phyloP scores from a whole-genome alignment of 2,329 filamentous ascomycete species.

The Coniochaeta pulveracea region DNA sequence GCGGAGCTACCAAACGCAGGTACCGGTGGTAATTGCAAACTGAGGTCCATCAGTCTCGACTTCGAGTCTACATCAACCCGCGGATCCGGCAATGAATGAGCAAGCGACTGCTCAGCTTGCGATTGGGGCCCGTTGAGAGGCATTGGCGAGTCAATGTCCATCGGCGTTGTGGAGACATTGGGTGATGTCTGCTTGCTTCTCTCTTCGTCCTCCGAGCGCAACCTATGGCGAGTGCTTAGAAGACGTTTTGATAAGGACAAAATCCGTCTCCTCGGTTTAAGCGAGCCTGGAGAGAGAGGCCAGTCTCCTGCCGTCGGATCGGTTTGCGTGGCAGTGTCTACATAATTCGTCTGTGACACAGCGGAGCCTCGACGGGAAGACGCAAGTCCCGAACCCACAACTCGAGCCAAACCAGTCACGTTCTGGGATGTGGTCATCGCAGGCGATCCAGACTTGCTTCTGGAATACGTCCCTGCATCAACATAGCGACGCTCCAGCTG shows the following conservation, averaged over 20 bases:
- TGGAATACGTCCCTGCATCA: slow-evolving; percentile 38
- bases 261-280: slow-evolving; percentile 33
- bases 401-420: slow-evolving; percentile 16
- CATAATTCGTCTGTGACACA: slow-evolving; percentile 30
- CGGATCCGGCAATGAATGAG: slow-evolving; percentile 6
- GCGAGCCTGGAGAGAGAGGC: no score
- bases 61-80: slow-evolving; percentile 12
- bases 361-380: slow-evolving; percentile 28
- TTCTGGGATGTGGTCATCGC: slow-evolving; percentile 28
- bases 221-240: slow-evolving; percentile 33
- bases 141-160: slow-evolving; percentile 27
- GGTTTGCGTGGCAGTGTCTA: slow-evolving; percentile 41
- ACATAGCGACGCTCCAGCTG: slow-evolving; percentile 31
- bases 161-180: slow-evolving; percentile 15
- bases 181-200: slow-evolving; percentile 19
- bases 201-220: slow-evolving; percentile 28
- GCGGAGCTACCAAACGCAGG: slow-evolving; percentile 33
- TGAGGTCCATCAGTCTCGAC: slow-evolving; percentile 31
- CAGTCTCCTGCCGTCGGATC: slow-evolving; percentile 41
- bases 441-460: slow-evolving; percentile 43
- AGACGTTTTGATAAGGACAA: slow-evolving; percentile 42
- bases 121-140: background rate
- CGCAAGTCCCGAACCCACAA: slow-evolving; percentile 15
- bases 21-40: slow-evolving; percentile 45
- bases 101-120: slow-evolving; percentile 16